Evolutionary conservation across 2,329 filamentous ascomycete genomes (phyloP).

Genomic region (Apiospora arundinis): DNA sequence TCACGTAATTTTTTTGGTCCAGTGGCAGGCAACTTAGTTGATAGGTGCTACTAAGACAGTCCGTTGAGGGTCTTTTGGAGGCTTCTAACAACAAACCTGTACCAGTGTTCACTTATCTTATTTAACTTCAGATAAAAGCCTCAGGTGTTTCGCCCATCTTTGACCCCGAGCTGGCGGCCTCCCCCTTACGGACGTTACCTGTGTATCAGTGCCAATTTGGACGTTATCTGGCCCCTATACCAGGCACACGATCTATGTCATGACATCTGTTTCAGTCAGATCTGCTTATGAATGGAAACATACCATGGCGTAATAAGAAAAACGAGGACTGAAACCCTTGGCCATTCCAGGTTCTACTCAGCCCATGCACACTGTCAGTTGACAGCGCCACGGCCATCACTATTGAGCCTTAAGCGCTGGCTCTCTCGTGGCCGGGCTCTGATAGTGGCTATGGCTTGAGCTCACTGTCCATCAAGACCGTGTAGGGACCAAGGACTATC

Average conservation of each 20-base stretch:
- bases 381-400: not conserved
- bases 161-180: not conserved
- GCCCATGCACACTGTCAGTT: not conserved
- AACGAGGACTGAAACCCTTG: not conserved
- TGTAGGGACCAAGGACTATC: not conserved
- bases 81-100: not conserved
- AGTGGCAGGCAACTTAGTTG: no score
- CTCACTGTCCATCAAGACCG: not conserved
- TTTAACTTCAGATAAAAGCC: slow-evolving; percentile 4
- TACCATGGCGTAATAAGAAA: not conserved
- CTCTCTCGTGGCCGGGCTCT: not conserved
- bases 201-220: not conserved
- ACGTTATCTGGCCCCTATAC: not conserved
- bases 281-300: not conserved
- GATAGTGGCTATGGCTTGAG: not conserved
- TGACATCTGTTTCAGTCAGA: not conserved
- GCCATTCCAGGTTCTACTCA: not conserved
- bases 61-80: no score
- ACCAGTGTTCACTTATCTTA: not conserved
- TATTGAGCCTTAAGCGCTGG: not conserved
- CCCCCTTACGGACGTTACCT: not conserved
- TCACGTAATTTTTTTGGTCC: no score
- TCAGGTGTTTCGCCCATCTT: not conserved
- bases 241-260: not conserved
- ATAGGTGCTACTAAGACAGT: no score